These are phyloP conservation scores for Plantago major DNA, from an alignment of 257 asterid genomes.

Conservation along the genomic window DNA sequence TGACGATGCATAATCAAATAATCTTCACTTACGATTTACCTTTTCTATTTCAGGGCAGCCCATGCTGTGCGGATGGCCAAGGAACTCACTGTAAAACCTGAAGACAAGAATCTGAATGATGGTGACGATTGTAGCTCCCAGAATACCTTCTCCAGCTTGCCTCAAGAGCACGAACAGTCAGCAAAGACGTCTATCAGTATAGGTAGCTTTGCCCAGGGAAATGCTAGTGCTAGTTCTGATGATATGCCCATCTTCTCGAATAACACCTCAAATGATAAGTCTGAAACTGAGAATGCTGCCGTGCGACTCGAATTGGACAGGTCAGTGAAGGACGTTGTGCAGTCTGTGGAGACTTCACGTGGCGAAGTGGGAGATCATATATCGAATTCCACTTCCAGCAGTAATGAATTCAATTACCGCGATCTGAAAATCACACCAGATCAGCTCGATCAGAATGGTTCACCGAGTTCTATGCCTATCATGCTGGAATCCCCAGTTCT, in stretches of 20 bases:
- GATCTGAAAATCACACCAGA: conserved; percentile 47
- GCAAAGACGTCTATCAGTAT: conserved; percentile 70
- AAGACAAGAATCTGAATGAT: conserved; percentile 68
- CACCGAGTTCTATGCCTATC: conserved; percentile 54
- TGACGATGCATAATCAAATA: conserved; percentile 13
- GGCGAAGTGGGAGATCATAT: conserved; percentile 52
- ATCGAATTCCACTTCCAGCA: conserved; percentile 50
- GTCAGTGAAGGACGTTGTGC: conserved; percentile 45
- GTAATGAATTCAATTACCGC: conserved; percentile 45
- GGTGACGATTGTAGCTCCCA: conserved; percentile 82
- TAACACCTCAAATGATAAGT: conserved; percentile 32
- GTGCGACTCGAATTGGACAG: conserved; percentile 36
- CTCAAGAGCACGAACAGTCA: conserved; percentile 80
- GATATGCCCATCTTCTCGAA: conserved; percentile 44
- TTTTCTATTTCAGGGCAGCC: conserved; percentile 65
- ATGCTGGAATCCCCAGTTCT: conserved; percentile 55
- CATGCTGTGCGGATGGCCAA: conserved; percentile 92
- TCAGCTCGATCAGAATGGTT: conserved; percentile 44
- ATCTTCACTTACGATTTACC: conserved; percentile 13
- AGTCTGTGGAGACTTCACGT: conserved; percentile 37
- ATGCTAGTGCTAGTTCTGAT: conserved; percentile 85
- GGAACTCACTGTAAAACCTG: conserved; percentile 60
- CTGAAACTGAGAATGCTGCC: conserved; percentile 31
- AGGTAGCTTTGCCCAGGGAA: conserved; percentile 82
- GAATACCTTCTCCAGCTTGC: conserved; percentile 87